Conservation (phyloP, 1,284 basidiomycete genomes). For the Laetiporus sulphureus region DNA sequence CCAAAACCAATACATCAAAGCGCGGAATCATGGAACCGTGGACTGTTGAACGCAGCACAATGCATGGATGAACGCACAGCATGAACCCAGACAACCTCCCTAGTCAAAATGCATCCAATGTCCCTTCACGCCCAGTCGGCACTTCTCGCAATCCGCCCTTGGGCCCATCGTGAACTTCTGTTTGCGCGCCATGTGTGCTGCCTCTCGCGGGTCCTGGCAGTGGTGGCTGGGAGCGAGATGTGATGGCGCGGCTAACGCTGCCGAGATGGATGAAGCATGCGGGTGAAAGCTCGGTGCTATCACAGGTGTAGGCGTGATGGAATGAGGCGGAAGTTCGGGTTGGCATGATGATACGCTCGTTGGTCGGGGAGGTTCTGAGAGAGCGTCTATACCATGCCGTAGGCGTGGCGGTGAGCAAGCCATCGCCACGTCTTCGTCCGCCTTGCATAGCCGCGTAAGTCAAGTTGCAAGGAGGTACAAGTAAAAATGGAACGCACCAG, state of each 20-base stretch:
- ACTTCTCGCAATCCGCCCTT: constrained; percentile 64
- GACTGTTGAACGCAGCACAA: too few species aligned
- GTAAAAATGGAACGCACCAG: constrained; percentile 15
- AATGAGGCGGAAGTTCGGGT: neutral
- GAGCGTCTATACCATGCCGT: constrained; percentile 5
- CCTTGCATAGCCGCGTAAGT: neutral
- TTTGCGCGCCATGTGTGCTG: constrained; percentile 6
- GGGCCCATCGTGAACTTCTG: constrained; percentile 65
- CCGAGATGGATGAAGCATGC: constrained; percentile 13
- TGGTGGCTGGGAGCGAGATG: neutral
- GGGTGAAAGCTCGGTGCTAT: constrained; percentile 4
- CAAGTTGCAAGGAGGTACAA: neutral
- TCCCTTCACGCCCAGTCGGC: constrained; percentile 58
- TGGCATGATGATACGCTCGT: neutral
- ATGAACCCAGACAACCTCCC: too few species aligned
- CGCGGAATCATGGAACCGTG: too few species aligned
- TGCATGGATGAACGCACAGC: too few species aligned
- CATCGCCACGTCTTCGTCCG: constrained; percentile 7
- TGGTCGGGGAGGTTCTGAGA: constrained; percentile 1
- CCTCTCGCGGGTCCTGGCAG: neutral
- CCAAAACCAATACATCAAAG: too few species aligned
- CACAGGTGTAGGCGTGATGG: neutral
- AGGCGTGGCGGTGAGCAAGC: constrained; percentile 4
- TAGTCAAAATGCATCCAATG: constrained; percentile 67
- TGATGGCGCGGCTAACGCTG: neutral